Evolutionary conservation across 257 asterid genomes (phyloP).

Genomic region (Solanum habrochaites): DNA sequence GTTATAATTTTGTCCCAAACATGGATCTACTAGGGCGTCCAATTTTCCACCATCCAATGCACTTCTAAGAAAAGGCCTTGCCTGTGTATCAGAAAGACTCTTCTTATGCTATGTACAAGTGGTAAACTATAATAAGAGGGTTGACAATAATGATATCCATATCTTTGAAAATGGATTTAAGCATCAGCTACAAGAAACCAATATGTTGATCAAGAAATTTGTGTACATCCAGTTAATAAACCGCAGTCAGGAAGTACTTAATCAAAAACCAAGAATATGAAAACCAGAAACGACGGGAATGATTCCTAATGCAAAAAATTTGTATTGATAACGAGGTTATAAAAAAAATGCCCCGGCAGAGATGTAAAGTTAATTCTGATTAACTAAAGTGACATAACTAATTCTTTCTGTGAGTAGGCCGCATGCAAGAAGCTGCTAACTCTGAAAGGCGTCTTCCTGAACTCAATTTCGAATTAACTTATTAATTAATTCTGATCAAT

Average conservation of each 20-base stretch:
- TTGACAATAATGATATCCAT: neutral
- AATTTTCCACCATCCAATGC: conserved; percentile 5
- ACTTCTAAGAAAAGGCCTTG: conserved; percentile 7
- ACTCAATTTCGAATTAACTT: neutral
- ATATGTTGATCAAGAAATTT: neutral
- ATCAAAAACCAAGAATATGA: neutral
- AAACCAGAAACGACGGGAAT: neutral
- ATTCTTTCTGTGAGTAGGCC: neutral
- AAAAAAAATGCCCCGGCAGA: neutral
- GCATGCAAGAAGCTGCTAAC: neutral
- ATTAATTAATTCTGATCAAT: neutral
- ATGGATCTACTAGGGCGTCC: neutral
- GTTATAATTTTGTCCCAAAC: neutral
- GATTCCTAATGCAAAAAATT: neutral
- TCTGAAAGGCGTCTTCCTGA: neutral
- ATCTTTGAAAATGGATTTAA: neutral
- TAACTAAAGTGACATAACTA: neutral
- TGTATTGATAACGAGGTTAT: neutral
- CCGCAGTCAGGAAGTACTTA: neutral
- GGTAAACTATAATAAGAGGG: neutral
- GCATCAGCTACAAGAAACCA: neutral
- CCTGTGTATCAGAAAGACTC: neutral
- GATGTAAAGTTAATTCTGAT: neutral
- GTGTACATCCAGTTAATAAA: neutral
- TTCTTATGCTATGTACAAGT: neutral